Conservation (phyloP, 2,329 filamentous ascomycete genomes). For the Aspergillus carbonarius region DNA sequence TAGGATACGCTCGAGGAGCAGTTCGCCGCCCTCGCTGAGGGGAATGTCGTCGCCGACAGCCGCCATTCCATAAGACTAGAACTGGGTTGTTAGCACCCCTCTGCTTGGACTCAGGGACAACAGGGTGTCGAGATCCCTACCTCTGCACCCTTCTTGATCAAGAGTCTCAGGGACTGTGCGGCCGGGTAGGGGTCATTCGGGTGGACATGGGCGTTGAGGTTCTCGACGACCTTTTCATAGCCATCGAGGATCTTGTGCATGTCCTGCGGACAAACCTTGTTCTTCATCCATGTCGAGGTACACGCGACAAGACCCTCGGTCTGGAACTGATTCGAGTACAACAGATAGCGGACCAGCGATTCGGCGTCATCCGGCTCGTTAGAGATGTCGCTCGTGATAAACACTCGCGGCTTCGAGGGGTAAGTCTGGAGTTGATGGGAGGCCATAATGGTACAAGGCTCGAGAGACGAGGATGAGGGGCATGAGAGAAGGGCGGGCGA, state of each 20-base stretch:
- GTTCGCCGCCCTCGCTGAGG: slow-evolving; percentile 45
- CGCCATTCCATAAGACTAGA: too few species aligned
- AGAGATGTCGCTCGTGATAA: slow-evolving; percentile 47
- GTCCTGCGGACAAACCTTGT: slow-evolving; percentile 42
- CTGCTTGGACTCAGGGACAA: too few species aligned
- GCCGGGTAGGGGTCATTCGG: slow-evolving; percentile 45
- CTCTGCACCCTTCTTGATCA: too few species aligned
- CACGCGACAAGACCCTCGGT: slow-evolving; percentile 48
- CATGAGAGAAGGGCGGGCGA: too few species aligned
- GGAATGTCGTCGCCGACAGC: too few species aligned
- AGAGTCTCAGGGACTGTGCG: slow-evolving; percentile 36
- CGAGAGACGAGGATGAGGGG: too few species aligned
- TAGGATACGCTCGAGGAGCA: slow-evolving; percentile 45
- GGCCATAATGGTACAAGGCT: too few species aligned
- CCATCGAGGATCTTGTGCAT: slow-evolving; percentile 48
- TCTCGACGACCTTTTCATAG: slow-evolving; percentile 47
- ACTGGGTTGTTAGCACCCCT: too few species aligned
- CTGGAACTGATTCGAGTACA: slow-evolving; percentile 50
- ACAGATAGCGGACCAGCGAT: slow-evolving; percentile 32
- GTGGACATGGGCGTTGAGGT: slow-evolving; percentile 51
- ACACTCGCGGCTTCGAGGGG: too few species aligned
- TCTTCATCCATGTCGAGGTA: slow-evolving; percentile 49
- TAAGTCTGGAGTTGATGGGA: too few species aligned
- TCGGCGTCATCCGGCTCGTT: slow-evolving; percentile 50
- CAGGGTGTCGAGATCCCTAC: too few species aligned